Conservation (phyloP, 2,329 filamentous ascomycete species). For the Xenoacremonium recifei region DNA sequence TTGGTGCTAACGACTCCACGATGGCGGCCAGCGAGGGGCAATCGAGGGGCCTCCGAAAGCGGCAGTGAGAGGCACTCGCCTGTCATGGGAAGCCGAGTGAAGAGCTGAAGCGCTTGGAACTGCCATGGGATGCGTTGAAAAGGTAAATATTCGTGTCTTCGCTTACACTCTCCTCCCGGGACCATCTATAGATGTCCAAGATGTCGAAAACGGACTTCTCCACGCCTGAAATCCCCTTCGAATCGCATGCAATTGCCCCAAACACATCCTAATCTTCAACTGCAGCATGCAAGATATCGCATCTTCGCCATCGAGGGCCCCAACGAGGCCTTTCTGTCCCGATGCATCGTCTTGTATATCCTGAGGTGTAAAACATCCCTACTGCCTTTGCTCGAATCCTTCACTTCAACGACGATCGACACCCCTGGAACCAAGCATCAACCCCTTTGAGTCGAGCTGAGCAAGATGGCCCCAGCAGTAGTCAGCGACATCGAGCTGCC, state of each 20-base stretch:
- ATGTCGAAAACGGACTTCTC: too few species aligned
- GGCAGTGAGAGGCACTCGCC: constrained; percentile 15
- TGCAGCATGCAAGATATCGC: neutral
- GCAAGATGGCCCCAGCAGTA: constrained; percentile 26
- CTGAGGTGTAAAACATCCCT: too few species aligned
- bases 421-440: neutral
- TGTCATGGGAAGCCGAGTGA: constrained; percentile 4
- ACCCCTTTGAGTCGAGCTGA: neutral
- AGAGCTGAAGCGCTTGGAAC: constrained; percentile 10
- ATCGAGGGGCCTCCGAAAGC: constrained; percentile 4
- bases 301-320: too few species aligned
- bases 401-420: too few species aligned
- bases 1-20: constrained; percentile 5
- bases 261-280: neutral
- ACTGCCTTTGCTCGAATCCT: too few species aligned
- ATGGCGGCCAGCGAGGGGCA: constrained; percentile 8
- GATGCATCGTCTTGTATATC: too few species aligned
- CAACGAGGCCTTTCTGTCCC: too few species aligned
- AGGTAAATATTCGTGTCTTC: constrained; percentile 5
- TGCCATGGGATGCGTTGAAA: constrained; percentile 5
- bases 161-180: constrained; percentile 14
- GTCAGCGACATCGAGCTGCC: constrained; percentile 29
- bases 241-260: constrained; percentile 16
- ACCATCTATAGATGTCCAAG: too few species aligned
- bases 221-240: neutral